Conservation (phyloP, 768 basidiomycete species). For the Cystobasidium onofrii region DNA sequence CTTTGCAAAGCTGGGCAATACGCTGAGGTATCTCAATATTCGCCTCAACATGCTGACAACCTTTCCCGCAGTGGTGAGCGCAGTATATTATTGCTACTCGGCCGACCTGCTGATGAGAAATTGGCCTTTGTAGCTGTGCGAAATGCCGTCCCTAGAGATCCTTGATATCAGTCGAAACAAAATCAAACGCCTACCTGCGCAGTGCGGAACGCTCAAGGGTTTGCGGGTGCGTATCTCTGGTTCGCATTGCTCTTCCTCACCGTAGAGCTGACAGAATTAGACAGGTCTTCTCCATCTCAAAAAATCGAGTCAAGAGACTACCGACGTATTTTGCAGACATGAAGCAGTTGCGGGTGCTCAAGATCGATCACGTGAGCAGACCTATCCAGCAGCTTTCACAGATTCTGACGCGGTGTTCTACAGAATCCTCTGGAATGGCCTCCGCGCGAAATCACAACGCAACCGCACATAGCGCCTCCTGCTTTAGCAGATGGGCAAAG, state of each 20-base stretch:
- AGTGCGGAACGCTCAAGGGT: slow-evolving; percentile 67
- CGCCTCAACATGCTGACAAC: slow-evolving; percentile 70
- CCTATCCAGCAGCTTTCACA: background rate
- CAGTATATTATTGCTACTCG: background rate
- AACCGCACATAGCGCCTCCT: background rate
- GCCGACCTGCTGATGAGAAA: background rate
- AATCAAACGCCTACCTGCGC: slow-evolving; percentile 66
- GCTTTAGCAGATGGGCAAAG: background rate
- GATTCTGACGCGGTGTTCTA: too few species aligned
- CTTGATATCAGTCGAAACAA: slow-evolving; percentile 90
- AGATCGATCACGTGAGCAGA: slow-evolving; percentile 56
- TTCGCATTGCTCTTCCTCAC: background rate
- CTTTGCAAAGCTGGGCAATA: slow-evolving; percentile 60
- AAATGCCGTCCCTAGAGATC: slow-evolving; percentile 80
- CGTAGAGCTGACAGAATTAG: slow-evolving; percentile 46
- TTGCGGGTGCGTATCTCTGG: slow-evolving; percentile 51
- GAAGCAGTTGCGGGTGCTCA: slow-evolving; percentile 63
- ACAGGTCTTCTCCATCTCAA: slow-evolving; percentile 69
- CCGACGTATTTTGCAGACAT: slow-evolving; percentile 73
- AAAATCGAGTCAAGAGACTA: slow-evolving; percentile 71
- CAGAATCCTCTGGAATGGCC: slow-evolving; percentile 90
- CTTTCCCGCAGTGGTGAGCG: slow-evolving; percentile 78
- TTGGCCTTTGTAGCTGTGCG: slow-evolving; percentile 78
- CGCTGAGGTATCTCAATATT: slow-evolving; percentile 73
- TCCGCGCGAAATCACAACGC: slow-evolving; percentile 51